phyloP scores from a whole-genome alignment of 2,329 filamentous ascomycete genomes.

The Shiraia bambusicola region DNA sequence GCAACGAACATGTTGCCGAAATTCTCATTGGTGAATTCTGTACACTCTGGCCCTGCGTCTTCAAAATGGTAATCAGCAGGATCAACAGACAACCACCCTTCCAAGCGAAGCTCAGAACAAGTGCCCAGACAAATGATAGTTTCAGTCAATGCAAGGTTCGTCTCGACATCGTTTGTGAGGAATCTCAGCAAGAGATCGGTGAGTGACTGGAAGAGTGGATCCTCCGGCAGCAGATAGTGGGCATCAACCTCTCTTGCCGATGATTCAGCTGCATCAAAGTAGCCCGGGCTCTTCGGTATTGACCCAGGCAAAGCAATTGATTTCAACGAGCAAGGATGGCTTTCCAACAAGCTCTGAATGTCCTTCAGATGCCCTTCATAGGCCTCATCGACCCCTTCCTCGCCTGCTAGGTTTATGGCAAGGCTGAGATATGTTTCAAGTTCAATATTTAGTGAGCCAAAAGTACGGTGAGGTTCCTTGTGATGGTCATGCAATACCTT shows the following conservation, averaged over 20 bases:
- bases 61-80: slow-evolving; percentile 52
- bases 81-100: slow-evolving; percentile 84
- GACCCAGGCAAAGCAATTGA: slow-evolving; percentile 65
- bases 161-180: slow-evolving; percentile 87
- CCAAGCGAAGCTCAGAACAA: slow-evolving; percentile 80
- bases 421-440: slow-evolving; percentile 70
- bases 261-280: slow-evolving; percentile 51
- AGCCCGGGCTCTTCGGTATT: slow-evolving; percentile 53
- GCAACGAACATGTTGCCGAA: slow-evolving; percentile 40
- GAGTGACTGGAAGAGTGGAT: slow-evolving; percentile 56
- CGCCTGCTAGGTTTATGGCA: slow-evolving; percentile 67
- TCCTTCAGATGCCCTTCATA: slow-evolving; percentile 75
- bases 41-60: slow-evolving; percentile 22
- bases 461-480: slow-evolving; percentile 62
- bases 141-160: slow-evolving; percentile 85
- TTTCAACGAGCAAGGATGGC: slow-evolving; percentile 70
- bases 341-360: slow-evolving; percentile 67
- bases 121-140: slow-evolving; percentile 77
- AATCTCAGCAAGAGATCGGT: slow-evolving; percentile 71
- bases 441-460: slow-evolving; percentile 74
- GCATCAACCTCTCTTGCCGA: slow-evolving; percentile 63
- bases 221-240: slow-evolving; percentile 62
- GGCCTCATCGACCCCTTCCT: slow-evolving; percentile 69
- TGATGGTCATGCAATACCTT: slow-evolving; percentile 62
- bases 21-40: slow-evolving; percentile 30